phyloP scores from a whole-genome alignment of 1,284 basidiomycete genomes.

The Thecaphora frezii region DNA sequence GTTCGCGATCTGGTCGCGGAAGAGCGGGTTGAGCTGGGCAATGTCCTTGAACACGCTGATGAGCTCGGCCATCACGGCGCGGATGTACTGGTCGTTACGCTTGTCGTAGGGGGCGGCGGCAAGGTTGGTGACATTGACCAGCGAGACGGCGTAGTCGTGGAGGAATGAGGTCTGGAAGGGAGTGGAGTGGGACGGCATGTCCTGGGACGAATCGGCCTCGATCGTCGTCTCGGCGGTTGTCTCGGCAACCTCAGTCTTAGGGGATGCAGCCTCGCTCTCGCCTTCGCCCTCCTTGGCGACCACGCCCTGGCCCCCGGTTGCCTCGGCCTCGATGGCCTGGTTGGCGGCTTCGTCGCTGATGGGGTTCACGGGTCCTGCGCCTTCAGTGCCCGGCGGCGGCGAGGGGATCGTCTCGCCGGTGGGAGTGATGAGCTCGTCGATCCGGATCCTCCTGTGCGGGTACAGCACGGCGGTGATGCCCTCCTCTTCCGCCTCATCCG shows the following conservation, averaged over 20 bases:
- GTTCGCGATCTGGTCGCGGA: constrained; percentile 96
- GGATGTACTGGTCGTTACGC: constrained; percentile 71
- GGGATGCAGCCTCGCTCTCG: constrained; percentile 9
- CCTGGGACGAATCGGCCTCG: constrained; percentile 4
- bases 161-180: constrained; percentile 86
- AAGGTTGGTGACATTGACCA: constrained; percentile 87
- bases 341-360: constrained; percentile 39
- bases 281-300: constrained; percentile 2
- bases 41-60: constrained; percentile 99
- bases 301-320: constrained; percentile 1
- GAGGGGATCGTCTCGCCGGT: constrained; percentile 33
- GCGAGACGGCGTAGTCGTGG: constrained; percentile 82
- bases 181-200: constrained; percentile 52
- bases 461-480: constrained; percentile 88
- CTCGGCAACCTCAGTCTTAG: neutral
- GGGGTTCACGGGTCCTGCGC: constrained; percentile 34
- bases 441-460: constrained; percentile 87
- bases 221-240: constrained; percentile 1
- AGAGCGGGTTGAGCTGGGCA: constrained; percentile 91
- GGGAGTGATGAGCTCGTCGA: constrained; percentile 71
- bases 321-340: constrained; percentile 13
- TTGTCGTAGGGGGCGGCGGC: constrained; percentile 80
- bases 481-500: constrained; percentile 72
- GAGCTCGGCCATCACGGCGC: constrained; percentile 94
- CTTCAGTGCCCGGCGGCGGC: constrained; percentile 35